phyloP scores from a whole-genome alignment of 2,329 filamentous ascomycete species.

The Neonectria punicea region DNA sequence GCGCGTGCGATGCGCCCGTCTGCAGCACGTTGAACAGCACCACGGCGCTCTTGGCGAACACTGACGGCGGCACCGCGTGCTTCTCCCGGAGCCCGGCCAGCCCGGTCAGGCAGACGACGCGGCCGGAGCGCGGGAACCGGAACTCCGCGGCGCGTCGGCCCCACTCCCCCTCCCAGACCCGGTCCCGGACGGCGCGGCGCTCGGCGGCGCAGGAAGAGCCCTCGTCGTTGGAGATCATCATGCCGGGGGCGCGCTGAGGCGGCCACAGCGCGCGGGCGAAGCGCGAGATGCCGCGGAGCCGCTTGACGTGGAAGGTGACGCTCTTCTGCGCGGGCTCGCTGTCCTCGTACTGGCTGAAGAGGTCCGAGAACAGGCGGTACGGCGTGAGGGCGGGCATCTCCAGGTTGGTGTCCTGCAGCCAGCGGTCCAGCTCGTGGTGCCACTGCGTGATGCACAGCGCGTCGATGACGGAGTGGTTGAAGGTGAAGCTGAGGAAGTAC shows the following conservation, averaged over 20 bases:
- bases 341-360: constrained; percentile 45
- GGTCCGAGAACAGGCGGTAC: constrained; percentile 47
- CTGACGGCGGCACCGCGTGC: constrained; percentile 39
- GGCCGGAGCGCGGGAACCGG: constrained; percentile 45
- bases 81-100: constrained; percentile 37
- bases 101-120: constrained; percentile 43
- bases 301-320: constrained; percentile 45
- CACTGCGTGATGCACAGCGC: constrained; percentile 47
- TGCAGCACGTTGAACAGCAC: constrained; percentile 48
- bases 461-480: constrained; percentile 51
- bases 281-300: constrained; percentile 50
- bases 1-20: constrained; percentile 45
- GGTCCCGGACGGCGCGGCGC: constrained; percentile 36
- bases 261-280: constrained; percentile 48
- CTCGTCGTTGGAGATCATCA: constrained; percentile 48
- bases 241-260: constrained; percentile 45
- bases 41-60: constrained; percentile 48
- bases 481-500: constrained; percentile 43
- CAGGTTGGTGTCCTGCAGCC: constrained; percentile 37
- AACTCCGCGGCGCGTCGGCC: constrained; percentile 36
- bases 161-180: constrained; percentile 47
- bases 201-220: constrained; percentile 30
- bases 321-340: constrained; percentile 43
- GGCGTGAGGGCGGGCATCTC: constrained; percentile 39
- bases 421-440: constrained; percentile 47